A percentile compares a stretch with the other conserved stretches of the same genome.
phyloP scores from a whole-genome alignment of 2,329 filamentous ascomycete species.

The Huntiella savannae region DNA sequence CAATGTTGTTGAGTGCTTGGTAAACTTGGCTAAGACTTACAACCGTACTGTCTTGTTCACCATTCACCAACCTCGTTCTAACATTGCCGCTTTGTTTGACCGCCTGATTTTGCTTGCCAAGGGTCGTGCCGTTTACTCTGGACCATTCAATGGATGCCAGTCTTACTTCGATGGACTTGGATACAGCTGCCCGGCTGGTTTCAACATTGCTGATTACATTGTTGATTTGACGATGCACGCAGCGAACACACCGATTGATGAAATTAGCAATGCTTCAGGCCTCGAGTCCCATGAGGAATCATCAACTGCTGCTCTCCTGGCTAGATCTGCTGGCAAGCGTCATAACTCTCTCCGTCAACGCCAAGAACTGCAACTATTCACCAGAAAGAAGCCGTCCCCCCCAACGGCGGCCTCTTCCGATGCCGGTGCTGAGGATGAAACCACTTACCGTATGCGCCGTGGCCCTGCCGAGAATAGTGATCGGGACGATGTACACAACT shows the following conservation, averaged over 20 bases:
- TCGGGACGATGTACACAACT: constrained; percentile 47
- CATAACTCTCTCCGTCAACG: constrained; percentile 65
- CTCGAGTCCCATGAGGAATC: constrained; percentile 71
- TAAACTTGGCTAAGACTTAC: constrained; percentile 87
- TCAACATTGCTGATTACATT: constrained; percentile 96
- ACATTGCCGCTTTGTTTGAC: constrained; percentile 94
- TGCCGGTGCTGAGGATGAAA: constrained; percentile 29
- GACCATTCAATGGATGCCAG: constrained; percentile 74
- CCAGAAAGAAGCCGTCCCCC: constrained; percentile 47
- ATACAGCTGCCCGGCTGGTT: constrained; percentile 83
- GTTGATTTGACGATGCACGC: constrained; percentile 98
- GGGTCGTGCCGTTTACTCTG: constrained; percentile 82
- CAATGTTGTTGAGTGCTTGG: constrained; percentile 91
- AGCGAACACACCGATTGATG: constrained; percentile 30
- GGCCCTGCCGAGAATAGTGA: not conserved
- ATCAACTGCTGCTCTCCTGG: constrained; percentile 68
- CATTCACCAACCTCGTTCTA: constrained; percentile 92
- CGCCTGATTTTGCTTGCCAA: constrained; percentile 78
- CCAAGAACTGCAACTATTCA: constrained; percentile 82
- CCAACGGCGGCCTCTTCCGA: constrained; percentile 45
- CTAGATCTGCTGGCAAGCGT: constrained; percentile 40
- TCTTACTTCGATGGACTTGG: constrained; percentile 82
- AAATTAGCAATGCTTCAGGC: constrained; percentile 21
- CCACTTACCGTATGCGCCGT: constrained; percentile 30
- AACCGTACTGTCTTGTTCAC: constrained; percentile 96